phyloP scores from a whole-genome alignment of 805 yeast genomes.

The Lachancea quebecensis region DNA sequence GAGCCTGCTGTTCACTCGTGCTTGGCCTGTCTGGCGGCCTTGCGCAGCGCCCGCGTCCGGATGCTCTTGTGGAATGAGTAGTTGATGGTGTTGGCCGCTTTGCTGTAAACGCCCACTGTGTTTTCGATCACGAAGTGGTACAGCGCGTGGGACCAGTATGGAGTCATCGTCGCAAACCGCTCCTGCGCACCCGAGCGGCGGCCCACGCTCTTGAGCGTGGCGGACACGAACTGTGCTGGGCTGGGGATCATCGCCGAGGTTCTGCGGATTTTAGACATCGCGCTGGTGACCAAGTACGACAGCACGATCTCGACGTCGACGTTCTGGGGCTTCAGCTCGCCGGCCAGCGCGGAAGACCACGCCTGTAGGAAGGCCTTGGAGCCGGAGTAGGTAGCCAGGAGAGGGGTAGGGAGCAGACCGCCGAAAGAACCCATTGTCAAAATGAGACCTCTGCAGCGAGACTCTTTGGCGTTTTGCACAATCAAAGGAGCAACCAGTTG shows the following conservation, averaged over 20 bases:
- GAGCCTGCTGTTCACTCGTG: conserved; percentile 11
- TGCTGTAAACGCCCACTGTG: conserved; percentile 76
- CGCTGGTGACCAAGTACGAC: conserved; percentile 86
- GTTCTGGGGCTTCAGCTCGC: conserved; percentile 61
- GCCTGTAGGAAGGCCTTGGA: conserved; percentile 91
- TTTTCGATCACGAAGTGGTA: conserved; percentile 77
- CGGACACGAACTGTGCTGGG: conserved; percentile 71
- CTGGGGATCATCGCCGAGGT: conserved; percentile 71
- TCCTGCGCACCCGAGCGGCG: conserved; percentile 91
- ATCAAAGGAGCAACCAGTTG: conserved; percentile 73
- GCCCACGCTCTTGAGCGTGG: conserved; percentile 65
- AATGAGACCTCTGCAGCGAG: conserved; percentile 58
- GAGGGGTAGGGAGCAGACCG: conserved; percentile 88
- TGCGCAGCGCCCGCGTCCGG: conserved; percentile 75
- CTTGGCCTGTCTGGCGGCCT: conserved; percentile 34
- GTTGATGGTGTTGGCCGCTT: conserved; percentile 61
- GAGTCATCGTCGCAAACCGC: conserved; percentile 78
- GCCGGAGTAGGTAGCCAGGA: conserved; percentile 89
- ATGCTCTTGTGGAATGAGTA: conserved; percentile 71
- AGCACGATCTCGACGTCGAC: conserved; percentile 82
- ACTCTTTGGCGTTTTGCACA: conserved; percentile 40
- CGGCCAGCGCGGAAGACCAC: conserved; percentile 86
- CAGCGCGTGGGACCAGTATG: conserved; percentile 89
- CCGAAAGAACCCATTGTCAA: conserved; percentile 97
- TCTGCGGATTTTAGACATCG: conserved; percentile 89